Evolutionary conservation across 768 basidiomycete species (phyloP), one percentile per base, ranked within the genome.

Genomic region (Leccinum obscurum): DNA sequence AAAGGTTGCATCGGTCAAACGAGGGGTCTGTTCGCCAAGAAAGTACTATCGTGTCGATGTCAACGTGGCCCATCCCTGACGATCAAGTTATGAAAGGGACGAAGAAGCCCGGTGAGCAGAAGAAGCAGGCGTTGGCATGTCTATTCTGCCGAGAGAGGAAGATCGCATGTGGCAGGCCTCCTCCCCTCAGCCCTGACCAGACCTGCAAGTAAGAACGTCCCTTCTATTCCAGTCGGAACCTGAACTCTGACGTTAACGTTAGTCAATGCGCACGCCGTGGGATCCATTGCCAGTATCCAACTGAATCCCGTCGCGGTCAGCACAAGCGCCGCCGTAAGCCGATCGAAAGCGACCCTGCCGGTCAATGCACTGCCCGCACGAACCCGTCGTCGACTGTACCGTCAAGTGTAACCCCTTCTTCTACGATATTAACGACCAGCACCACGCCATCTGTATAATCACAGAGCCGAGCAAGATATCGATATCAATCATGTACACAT

Each of bases 131-230:
- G 57, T 72, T 81, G 57, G 78, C 78, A 58, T 82, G 80, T 59
- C 67, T 77, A 55, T 82, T 82, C 70, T 82, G 81, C 62, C 72
- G 81, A 60, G 79, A 80, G 70, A 71, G 81, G 61, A 82, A 82
- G 70, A 82, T 82, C 65, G 79, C 79, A 24, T 82, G 81, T 63
- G 81, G 81, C 32, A 70, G 78, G 15, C 79, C 80, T 15, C 63
- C 73, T 57, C 73, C 76, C 28, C 74, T 74, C 20, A 72, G 62
- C 62, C 64, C 68, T 57, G 76, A 78, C 55, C 71, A 69, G 57
- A 74, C 78, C 8, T 82, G 81, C 81, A 81, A 82, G 81, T 82
- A 55, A 68, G 81, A 57, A n/a, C 68, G 3, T 59, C 13, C 5
- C 44, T 4, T 62, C 46, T 48, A 15, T 65, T 48, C 51, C 39